Evolutionary conservation across 2,329 filamentous ascomycete genomes (phyloP).

Genomic region (Fusarium solani-melongenae): DNA sequence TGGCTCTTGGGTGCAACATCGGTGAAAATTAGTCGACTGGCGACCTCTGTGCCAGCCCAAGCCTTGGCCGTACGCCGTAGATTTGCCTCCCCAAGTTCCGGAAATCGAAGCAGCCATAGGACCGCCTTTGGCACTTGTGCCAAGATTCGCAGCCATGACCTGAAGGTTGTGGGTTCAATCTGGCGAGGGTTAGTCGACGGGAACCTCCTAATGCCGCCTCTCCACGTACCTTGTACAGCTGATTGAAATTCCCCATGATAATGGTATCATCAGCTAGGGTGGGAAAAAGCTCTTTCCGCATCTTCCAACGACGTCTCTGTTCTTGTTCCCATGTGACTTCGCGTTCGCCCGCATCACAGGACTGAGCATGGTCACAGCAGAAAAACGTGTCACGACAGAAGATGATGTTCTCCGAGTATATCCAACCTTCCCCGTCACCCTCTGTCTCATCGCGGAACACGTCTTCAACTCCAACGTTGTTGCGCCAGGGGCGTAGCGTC

Average conservation of each 20-base stretch:
- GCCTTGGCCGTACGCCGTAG: conserved; percentile 80
- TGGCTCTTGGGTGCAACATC: conserved; percentile 95
- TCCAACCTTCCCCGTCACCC: conserved; percentile 80
- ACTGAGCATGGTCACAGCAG: conserved; percentile 96
- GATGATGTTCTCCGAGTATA: conserved; percentile 97
- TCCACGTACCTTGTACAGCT: conserved; percentile 90
- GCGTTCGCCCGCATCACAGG: conserved; percentile 77
- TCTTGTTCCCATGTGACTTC: conserved; percentile 85
- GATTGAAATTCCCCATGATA: conserved; percentile 98
- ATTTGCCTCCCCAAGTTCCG: conserved; percentile 90
- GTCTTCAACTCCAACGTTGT: conserved; percentile 80
- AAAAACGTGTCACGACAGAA: conserved; percentile 97
- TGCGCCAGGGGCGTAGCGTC: conserved; percentile 82
- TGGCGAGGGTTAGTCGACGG: conserved; percentile 51
- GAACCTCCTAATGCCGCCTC: background rate
- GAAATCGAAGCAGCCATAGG: conserved; percentile 96
- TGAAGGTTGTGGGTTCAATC: conserved; percentile 98
- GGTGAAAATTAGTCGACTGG: conserved; percentile 89
- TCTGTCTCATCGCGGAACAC: conserved; percentile 74
- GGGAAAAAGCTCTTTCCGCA: conserved; percentile 94
- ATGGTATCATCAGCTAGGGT: conserved; percentile 82
- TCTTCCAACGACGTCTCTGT: conserved; percentile 83
- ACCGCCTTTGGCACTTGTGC: conserved; percentile 86
- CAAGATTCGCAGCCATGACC: conserved; percentile 93
- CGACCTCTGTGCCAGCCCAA: conserved; percentile 89